A percentile compares a stretch with the other conserved stretches of the same genome.
phyloP scores from a whole-genome alignment of 768 basidiomycete genomes.

The Trametes elegans region DNA sequence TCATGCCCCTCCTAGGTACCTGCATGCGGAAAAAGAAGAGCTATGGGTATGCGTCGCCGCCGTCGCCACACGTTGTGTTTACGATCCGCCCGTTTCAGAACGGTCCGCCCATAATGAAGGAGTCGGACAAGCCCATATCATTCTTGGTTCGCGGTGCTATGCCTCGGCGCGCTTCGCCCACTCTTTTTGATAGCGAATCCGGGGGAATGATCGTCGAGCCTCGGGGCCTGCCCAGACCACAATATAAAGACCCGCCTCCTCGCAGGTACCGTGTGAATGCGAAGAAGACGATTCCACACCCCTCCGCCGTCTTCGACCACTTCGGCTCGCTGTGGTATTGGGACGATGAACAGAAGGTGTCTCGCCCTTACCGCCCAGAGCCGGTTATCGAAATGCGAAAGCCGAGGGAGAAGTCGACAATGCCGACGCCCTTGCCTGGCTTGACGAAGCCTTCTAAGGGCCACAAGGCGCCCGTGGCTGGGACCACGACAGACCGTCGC shows the following conservation, averaged over 20 bases:
- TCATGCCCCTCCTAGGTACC: slow-evolving; percentile 5
- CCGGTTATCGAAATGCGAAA: background rate
- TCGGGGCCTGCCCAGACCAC: slow-evolving; percentile 9
- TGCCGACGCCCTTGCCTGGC: slow-evolving; percentile 38
- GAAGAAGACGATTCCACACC: background rate
- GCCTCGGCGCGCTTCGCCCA: background rate
- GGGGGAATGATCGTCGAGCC: slow-evolving; percentile 1
- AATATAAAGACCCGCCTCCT: background rate
- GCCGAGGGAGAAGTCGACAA: background rate
- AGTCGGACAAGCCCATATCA: slow-evolving; percentile 14
- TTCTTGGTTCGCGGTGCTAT: slow-evolving; percentile 15
- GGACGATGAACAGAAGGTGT: background rate
- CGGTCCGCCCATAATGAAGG: slow-evolving; percentile 15
- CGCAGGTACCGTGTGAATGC: background rate
- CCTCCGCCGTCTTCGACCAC: background rate
- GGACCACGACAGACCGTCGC: slow-evolving; percentile 12
- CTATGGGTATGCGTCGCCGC: slow-evolving; percentile 5
- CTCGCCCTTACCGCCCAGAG: slow-evolving; percentile 21
- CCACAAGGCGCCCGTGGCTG: slow-evolving; percentile 44
- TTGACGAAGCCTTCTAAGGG: slow-evolving; percentile 50
- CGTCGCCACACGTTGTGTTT: background rate
- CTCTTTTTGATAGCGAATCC: background rate
- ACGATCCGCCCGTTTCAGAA: slow-evolving; percentile 1
- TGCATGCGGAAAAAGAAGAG: background rate
- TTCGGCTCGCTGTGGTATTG: background rate